Evolutionary conservation across 129 eudicot genomes (phyloP).

Genomic region (Flaveria bidentis): DNA sequence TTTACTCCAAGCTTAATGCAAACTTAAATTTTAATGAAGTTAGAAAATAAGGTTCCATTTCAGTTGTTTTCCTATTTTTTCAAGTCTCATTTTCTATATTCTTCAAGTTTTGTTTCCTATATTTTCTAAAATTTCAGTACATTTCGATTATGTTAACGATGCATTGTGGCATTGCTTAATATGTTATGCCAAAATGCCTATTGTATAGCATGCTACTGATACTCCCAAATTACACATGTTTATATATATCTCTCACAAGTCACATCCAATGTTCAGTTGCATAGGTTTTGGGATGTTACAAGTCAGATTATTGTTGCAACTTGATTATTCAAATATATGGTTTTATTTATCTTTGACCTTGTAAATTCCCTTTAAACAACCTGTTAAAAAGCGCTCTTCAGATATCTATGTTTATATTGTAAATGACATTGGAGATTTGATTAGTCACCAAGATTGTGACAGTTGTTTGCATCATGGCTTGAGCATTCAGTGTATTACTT

Average conservation of each 20-base stretch:
- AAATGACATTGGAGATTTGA: neutral
- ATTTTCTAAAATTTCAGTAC: too few relatives aligned
- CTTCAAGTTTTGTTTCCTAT: conserved; percentile 2
- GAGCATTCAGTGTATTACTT: neutral
- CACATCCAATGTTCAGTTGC: neutral
- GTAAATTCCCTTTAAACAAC: neutral
- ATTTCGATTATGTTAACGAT: neutral
- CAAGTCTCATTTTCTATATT: neutral
- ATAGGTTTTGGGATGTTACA: neutral
- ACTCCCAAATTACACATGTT: neutral
- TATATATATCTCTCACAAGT: neutral
- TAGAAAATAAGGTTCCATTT: conserved; percentile 3
- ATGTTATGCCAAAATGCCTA: neutral
- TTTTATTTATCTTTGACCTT: neutral
- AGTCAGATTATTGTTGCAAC: neutral
- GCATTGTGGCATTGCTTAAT: neutral
- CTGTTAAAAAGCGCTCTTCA: neutral
- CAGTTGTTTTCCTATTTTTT: neutral
- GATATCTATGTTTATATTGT: neutral
- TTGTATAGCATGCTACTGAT: neutral
- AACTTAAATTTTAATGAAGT: neutral
- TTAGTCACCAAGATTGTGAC: neutral
- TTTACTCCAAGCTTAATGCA: neutral
- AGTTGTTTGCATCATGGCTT: neutral
- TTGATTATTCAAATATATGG: neutral